Base-by-base conservation (phyloP, 1,284 basidiomycete species). In the Phellinidium pouzarii region DNA sequence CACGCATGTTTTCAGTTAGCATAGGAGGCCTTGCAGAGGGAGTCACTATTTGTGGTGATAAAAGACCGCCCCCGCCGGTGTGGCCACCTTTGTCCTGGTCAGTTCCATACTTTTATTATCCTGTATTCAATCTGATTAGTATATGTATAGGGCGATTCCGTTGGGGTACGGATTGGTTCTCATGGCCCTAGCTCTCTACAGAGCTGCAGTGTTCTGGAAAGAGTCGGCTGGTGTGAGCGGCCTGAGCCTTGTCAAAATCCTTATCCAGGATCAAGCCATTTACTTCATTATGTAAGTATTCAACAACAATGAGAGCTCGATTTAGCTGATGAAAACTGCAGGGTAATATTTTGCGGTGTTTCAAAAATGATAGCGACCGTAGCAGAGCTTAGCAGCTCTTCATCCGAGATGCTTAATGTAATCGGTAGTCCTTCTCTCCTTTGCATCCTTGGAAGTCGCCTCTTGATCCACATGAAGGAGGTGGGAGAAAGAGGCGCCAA, bases 171-270 rank as follows among this genome's bases (percentile, higher is more conserved):
- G 40, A 37, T 23, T 36, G 8, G 22, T 50, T 8, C 26, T 50
- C 9, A 43, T 50, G 48, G 14, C 43, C 4, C 48, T 50, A 22
- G 48, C 48, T 11, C 38, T 50, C 2, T 50, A 50, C 48, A 50
- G 36, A 22, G 40, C 38, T 3, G 40, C 48, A 11, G 26, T 5
- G n/a, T 43, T 50, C 48, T 50, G 48, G 48, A 42, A 27, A 1
- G 20, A 20, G 29, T 43, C 40, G 5, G 22, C 25, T n/a, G 48
- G 48, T 6, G 42, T 50, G 26, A 50, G 20, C 12, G 48, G 48
- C 8, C 31, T 36, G n/a, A 11, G 36, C 14, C 48, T 50, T n/a
- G 40, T 50, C 14, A 42, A 36, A 12, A 14, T 50, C 11, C 40
- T 50, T 23, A 3, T 50, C 20, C 29, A 22, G 12, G 48, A 50